These are phyloP conservation scores for Trichoderma polysporum DNA, from an alignment of 2,329 filamentous ascomycete genomes.

Conservation along the genomic window DNA sequence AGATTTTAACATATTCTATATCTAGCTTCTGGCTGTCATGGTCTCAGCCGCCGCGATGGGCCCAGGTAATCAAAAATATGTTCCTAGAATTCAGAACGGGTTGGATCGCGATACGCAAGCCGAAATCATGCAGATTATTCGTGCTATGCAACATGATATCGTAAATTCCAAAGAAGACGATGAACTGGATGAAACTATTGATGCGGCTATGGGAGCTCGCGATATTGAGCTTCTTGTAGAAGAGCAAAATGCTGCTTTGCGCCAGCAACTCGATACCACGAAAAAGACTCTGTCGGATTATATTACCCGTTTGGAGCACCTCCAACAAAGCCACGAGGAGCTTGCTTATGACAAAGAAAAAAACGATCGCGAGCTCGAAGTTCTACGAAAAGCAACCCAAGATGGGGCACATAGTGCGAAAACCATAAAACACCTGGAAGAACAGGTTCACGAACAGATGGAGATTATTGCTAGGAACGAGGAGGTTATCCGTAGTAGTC, in stretches of 20 bases:
- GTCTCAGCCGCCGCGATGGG: slow-evolving; percentile 61
- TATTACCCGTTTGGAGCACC: slow-evolving; percentile 57
- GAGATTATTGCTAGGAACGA: slow-evolving; percentile 66
- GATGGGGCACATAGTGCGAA: slow-evolving; percentile 54
- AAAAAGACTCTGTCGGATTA: slow-evolving; percentile 60
- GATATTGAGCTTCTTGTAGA: slow-evolving; percentile 59
- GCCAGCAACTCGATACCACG: slow-evolving; percentile 51
- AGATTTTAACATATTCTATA: slow-evolving; percentile 23
- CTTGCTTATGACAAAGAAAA: slow-evolving; percentile 63
- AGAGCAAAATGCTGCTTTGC: slow-evolving; percentile 52
- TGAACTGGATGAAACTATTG: slow-evolving; percentile 41
- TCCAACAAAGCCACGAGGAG: slow-evolving; percentile 64
- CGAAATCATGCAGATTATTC: slow-evolving; percentile 47
- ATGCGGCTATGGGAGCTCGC: slow-evolving; percentile 44
- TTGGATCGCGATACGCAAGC: slow-evolving; percentile 45
- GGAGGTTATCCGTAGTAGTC: slow-evolving; percentile 49
- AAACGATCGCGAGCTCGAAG: slow-evolving; percentile 53
- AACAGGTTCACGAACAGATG: slow-evolving; percentile 64
- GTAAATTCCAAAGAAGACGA: slow-evolving; percentile 39
- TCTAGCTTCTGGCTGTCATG: slow-evolving; percentile 61
- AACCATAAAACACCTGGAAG: slow-evolving; percentile 54
- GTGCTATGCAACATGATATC: slow-evolving; percentile 42
- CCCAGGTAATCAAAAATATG: slow-evolving; percentile 54
- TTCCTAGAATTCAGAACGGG: slow-evolving; percentile 44
- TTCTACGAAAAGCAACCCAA: slow-evolving; percentile 49